These are phyloP conservation scores for Aspergillus japonicus DNA, from an alignment of 2,329 filamentous ascomycete species.

Conservation along the genomic window DNA sequence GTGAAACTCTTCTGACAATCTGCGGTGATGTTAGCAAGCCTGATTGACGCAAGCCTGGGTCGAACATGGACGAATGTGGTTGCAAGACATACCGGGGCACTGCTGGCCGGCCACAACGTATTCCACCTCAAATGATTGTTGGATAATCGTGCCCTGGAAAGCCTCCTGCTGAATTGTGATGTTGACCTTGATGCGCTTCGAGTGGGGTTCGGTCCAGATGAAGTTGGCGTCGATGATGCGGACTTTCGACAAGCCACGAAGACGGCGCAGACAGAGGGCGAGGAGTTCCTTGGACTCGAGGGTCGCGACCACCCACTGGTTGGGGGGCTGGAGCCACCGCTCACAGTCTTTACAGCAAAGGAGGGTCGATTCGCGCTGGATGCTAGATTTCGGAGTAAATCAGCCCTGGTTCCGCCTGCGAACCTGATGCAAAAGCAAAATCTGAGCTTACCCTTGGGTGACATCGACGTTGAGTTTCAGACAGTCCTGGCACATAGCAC, in stretches of 20 bases:
- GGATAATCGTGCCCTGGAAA: slow-evolving; percentile 66
- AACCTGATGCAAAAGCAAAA: background rate
- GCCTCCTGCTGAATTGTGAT: slow-evolving; percentile 82
- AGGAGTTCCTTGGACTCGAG: slow-evolving; percentile 90
- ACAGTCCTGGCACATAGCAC: slow-evolving; percentile 93
- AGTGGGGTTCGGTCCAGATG: slow-evolving; percentile 98
- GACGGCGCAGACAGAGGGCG: slow-evolving; percentile 83
- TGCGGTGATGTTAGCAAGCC: background rate
- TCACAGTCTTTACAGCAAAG: slow-evolving; percentile 95
- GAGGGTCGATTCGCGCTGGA: slow-evolving; percentile 84
- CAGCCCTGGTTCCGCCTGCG: background rate
- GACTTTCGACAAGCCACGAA: slow-evolving; percentile 82
- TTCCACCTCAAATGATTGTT: slow-evolving; percentile 93
- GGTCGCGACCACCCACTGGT: slow-evolving; percentile 78
- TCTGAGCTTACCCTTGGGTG: slow-evolving; percentile 62
- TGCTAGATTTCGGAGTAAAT: slow-evolving; percentile 34
- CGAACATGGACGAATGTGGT: background rate
- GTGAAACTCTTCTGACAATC: slow-evolving; percentile 97
- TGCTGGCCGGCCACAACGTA: slow-evolving; percentile 90
- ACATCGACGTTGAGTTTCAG: slow-evolving; percentile 94
- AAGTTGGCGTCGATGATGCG: slow-evolving; percentile 94
- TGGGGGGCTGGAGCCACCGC: slow-evolving; percentile 84
- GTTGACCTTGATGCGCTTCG: slow-evolving; percentile 86
- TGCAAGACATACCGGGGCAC: slow-evolving; percentile 56
- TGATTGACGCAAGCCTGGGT: background rate